phyloP scores from a whole-genome alignment of 768 basidiomycete genomes.

The Dioszegia aurantiaca region DNA sequence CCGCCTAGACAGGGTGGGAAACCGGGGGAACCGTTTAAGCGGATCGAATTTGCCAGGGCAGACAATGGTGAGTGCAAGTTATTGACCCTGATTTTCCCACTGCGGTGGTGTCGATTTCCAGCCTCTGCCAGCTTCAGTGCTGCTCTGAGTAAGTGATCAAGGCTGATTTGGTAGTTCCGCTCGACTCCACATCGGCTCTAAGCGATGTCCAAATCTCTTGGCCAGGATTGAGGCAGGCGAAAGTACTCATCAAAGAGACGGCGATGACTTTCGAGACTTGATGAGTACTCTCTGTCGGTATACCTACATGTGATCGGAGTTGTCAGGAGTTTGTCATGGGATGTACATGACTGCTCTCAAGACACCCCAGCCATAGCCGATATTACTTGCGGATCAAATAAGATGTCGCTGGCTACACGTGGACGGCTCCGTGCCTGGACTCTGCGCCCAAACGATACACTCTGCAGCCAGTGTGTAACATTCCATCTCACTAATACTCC shows the following conservation, averaged over 20 bases:
- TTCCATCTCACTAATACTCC: too few relatives aligned
- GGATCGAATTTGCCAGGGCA: constrained; percentile 77
- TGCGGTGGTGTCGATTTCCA: too few relatives aligned
- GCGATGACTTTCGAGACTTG: constrained; percentile 78
- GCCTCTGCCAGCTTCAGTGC: too few relatives aligned
- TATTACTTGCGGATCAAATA: background rate
- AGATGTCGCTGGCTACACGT: too few relatives aligned
- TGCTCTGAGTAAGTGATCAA: too few relatives aligned
- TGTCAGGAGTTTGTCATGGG: too few relatives aligned
- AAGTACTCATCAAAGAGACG: constrained; percentile 75
- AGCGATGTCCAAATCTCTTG: constrained; percentile 78
- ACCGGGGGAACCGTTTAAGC: constrained; percentile 78
- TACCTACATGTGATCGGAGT: background rate
- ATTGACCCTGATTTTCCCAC: too few relatives aligned
- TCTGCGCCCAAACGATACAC: too few relatives aligned
- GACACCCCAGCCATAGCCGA: too few relatives aligned
- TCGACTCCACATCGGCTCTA: constrained; percentile 65
- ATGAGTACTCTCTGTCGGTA: background rate
- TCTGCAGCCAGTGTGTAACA: too few relatives aligned
- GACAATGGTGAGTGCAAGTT: constrained; percentile 75
- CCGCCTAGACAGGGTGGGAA: constrained; percentile 83
- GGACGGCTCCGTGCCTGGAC: too few relatives aligned
- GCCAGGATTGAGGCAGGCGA: constrained; percentile 76
- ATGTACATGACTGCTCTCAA: too few relatives aligned
- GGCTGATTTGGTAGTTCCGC: constrained; percentile 57